phyloP scores from a whole-genome alignment of 1,139 yeast genomes.

The Yamadazyma diddensiae region DNA sequence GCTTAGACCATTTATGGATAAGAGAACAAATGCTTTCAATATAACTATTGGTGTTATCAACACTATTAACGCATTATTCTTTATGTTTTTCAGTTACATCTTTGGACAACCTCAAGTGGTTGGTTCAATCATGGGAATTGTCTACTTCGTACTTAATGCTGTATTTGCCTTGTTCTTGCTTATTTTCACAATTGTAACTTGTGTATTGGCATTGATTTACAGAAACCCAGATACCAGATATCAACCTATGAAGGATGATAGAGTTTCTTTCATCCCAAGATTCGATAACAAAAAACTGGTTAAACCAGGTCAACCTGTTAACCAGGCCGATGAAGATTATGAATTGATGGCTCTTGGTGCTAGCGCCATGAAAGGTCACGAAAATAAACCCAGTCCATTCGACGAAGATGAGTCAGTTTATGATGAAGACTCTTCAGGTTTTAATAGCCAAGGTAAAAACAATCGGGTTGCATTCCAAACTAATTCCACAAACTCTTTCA shows the following conservation, averaged over 20 bases:
- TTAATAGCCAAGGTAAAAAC: slow-evolving; percentile 10
- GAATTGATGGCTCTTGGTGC: slow-evolving; percentile 89
- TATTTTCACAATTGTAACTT: slow-evolving; percentile 82
- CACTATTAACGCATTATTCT: slow-evolving; percentile 79
- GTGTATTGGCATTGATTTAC: slow-evolving; percentile 77
- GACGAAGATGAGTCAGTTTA: slow-evolving; percentile 37
- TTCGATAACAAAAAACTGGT: slow-evolving; percentile 43
- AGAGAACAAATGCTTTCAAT: slow-evolving; percentile 87
- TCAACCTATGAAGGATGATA: slow-evolving; percentile 95
- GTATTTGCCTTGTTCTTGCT: slow-evolving; percentile 79
- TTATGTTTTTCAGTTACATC: slow-evolving; percentile 81
- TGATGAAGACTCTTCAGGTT: slow-evolving; percentile 29
- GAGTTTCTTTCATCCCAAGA: slow-evolving; percentile 80
- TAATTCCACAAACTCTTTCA: slow-evolving; percentile 8
- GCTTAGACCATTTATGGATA: slow-evolving; percentile 90
- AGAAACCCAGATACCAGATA: slow-evolving; percentile 95
- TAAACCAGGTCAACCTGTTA: slow-evolving; percentile 21
- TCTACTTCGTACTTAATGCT: slow-evolving; percentile 89
- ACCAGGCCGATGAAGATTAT: slow-evolving; percentile 53
- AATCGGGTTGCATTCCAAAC: slow-evolving; percentile 10
- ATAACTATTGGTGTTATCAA: slow-evolving; percentile 79
- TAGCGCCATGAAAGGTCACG: slow-evolving; percentile 82
- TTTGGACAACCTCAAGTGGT: slow-evolving; percentile 85
- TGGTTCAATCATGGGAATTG: slow-evolving; percentile 87
- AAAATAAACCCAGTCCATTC: slow-evolving; percentile 28